Base-by-base conservation (phyloP, 2,329 filamentous ascomycete genomes). In the Amauroascus verrucosus region DNA sequence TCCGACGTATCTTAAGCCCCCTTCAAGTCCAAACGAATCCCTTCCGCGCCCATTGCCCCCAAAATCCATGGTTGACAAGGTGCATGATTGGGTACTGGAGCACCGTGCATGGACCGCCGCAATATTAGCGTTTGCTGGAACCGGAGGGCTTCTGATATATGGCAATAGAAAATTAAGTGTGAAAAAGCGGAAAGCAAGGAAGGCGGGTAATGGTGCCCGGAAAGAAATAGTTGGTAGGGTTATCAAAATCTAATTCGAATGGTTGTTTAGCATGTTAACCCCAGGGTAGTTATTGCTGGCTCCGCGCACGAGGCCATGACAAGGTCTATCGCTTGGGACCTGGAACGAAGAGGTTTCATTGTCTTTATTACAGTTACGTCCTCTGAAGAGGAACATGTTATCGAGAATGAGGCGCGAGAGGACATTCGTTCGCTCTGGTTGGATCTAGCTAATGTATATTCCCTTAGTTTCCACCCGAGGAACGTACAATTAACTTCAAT, bases 311-410 rank as follows among this genome's bases (percentile, higher is more conserved):
- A 95, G 62, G 86, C 90, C 14, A 77, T 96, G 64, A 91, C 88
- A 6, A 85, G 84, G 63, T 88, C 88, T 9, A 75, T 97, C 51
- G 83, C 88, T 1, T 72, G 90, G 46, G 93, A 98, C 65, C 75
- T 98, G 60, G 93, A 97, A 71, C 78, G 89, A 56, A 82, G 89
- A 59, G 93, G 93, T 3, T 97, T 94, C 67, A 86, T 97, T 56
- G 88, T 97, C 53, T 98, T 89, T 67, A 77, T 98, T 56, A 86
- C 95, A 0, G 91, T 89, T 63, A 85, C 82, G 58, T 88, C 82
- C n/a, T 73, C 83, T 55, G 87, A 95, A 62, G 91, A 97, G 60
- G 89, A 97, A 67, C 77, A 83, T 33, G 73, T 85, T 58, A 83
- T 97, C 13, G 81, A 87, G 56, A 79, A 81, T 56, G 80, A 95